Conservation (phyloP, 2,329 filamentous ascomycete genomes). For the Thielaviopsis musarum region DNA sequence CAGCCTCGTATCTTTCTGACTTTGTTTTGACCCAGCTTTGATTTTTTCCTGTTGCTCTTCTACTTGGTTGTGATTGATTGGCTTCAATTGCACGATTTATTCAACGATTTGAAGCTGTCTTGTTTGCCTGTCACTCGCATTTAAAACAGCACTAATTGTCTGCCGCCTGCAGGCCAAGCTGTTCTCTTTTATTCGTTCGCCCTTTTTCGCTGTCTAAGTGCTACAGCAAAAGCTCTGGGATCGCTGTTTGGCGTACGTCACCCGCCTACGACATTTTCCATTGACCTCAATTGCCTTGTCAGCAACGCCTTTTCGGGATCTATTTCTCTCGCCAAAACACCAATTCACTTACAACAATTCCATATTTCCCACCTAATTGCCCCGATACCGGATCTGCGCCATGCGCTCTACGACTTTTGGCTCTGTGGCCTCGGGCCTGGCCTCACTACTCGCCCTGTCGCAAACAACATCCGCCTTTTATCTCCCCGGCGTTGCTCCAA, state of each 20-base stretch:
- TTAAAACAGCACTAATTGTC: not conserved
- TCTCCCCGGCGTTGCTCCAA: slow-evolving; percentile 86
- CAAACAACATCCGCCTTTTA: slow-evolving; percentile 64
- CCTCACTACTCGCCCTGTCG: slow-evolving; percentile 33
- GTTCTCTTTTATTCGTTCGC: slow-evolving; percentile 1
- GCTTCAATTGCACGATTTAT: not conserved
- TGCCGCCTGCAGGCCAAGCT: not conserved
- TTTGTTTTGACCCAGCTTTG: not conserved
- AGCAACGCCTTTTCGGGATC: not conserved
- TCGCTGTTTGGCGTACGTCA: slow-evolving; percentile 1
- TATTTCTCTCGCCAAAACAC: not conserved
- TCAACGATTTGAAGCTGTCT: not conserved
- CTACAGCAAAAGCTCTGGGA: not conserved
- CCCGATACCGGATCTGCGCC: not conserved
- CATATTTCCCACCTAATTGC: not conserved
- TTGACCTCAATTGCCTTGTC: not conserved
- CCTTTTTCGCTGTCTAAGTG: not conserved
- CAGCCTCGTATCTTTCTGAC: not conserved
- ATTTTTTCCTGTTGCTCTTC: not conserved
- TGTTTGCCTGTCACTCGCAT: too few species aligned
- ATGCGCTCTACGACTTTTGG: slow-evolving; percentile 7
- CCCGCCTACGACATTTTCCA: not conserved
- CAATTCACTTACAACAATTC: not conserved
- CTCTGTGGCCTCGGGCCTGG: slow-evolving; percentile 24
- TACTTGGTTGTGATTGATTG: too few species aligned